Evolutionary conservation across 257 asterid species (phyloP), one percentile per base, ranked within the genome.

Genomic region (Ophiorrhiza pumila): DNA sequence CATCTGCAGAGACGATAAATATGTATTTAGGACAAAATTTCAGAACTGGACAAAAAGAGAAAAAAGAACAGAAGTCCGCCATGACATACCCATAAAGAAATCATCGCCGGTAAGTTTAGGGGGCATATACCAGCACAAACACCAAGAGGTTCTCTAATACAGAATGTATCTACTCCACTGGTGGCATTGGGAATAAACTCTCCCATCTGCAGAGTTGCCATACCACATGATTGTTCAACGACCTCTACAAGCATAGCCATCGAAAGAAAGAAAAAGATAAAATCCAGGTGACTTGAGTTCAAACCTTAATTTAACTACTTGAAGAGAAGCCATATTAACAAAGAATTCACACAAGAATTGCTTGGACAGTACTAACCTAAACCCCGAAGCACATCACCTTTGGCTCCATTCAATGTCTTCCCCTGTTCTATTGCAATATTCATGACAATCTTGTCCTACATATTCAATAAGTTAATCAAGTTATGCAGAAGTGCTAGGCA

Each of bases 121-220:
- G 77, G 80, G 74, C 85, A 81, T 64, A 83, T 81, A 62, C 88
- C 88, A 76, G 85, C 85, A 84, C 85, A 84, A 34, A 84, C 88
- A 76, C 85, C 88, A 81, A 84, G 80, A 49, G 88, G 88, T 69
- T 84, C 88, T 77, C 84, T 71, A 14, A 78, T 65, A 68, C 84
- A 81, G 61, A 66, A 77, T 22, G 82, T 79, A 76, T 84, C 88
- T 18, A 79, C 76, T 77, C 85, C 85, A 67, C 46, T 65, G 62
- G 84, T 59, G 60, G 81, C 84, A 76, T 81, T 76, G 39, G 85
- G 82, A 22, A 84, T 56, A 29, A 81, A 81, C 72, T 84, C 77
- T 56, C 88, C 88, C 81, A 69, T 77, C 72, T 76, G 85, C 41
- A 73, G 74, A 67, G 85, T 74, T 71, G 71, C 76, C 84, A 81